These are phyloP conservation scores for Aureobasidium leucospermi DNA, from an alignment of 2,329 filamentous ascomycete species.

Conservation along the genomic window DNA sequence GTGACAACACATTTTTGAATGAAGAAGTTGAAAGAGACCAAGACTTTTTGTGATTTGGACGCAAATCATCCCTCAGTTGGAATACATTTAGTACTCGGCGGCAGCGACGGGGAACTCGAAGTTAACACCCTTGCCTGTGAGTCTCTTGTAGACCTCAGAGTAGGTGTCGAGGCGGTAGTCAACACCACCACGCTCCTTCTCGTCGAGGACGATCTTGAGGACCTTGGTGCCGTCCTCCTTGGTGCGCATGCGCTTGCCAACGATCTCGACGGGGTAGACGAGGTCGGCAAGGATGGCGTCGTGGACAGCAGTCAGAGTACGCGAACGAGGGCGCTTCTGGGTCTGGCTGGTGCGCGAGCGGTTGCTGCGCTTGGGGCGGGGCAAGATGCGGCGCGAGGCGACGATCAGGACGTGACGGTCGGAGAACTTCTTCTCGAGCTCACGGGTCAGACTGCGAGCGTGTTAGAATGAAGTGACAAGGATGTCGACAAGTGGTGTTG, in stretches of 20 bases:
- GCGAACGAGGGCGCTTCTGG: slow-evolving; percentile 97
- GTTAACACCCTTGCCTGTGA: slow-evolving; percentile 91
- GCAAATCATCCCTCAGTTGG: slow-evolving; percentile 12
- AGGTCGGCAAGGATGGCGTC: slow-evolving; percentile 96
- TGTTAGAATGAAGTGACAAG: slow-evolving; percentile 15
- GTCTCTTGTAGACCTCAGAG: slow-evolving; percentile 96
- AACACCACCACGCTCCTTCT: slow-evolving; percentile 99
- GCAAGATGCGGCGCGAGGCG: slow-evolving; percentile 95
- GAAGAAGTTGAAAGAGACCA: slow-evolving; percentile 6
- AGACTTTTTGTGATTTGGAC: slow-evolving; percentile 12
- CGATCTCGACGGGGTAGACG: slow-evolving; percentile 99
- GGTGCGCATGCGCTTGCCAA: slow-evolving; percentile 97
- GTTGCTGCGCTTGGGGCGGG: slow-evolving; percentile 96
- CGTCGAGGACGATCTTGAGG: slow-evolving; percentile 97
- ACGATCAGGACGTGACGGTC: slow-evolving; percentile 99
- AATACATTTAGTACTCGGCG: slow-evolving; percentile 66
- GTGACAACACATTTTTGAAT: slow-evolving; percentile 14
- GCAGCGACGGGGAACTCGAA: slow-evolving; percentile 96
- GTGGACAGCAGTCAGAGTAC: slow-evolving; percentile 97
- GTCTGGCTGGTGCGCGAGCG: slow-evolving; percentile 93
- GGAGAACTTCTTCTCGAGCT: slow-evolving; percentile 99
- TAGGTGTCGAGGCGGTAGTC: slow-evolving; percentile 99
- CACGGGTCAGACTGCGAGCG: slow-evolving; percentile 76
- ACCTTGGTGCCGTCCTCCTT: slow-evolving; percentile 98
- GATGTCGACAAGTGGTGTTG: slow-evolving; percentile 18